Evolutionary conservation across 129 eudicot genomes (phyloP), one percentile per base, ranked within the genome.

Genomic region (Ambrosia trifida): DNA sequence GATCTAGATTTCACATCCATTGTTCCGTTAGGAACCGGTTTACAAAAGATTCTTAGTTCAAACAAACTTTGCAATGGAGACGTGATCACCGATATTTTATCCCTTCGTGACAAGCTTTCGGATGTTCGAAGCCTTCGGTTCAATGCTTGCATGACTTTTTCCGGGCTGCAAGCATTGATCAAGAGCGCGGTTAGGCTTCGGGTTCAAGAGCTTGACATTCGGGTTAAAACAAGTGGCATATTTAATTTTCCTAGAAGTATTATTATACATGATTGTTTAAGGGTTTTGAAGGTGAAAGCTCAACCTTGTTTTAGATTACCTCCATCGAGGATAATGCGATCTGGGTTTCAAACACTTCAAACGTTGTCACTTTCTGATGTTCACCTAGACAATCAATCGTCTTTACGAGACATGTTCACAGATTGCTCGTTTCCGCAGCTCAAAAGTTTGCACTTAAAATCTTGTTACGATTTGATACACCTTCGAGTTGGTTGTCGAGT

Each of bases 1-100:
- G 91, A 87, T 80, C 90, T 91, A 12, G 97, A 91, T 64, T 88
- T 91, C 79, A 85, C 95, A 52, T 73, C 85, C 40, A 7, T 81
- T 40, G 36, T 76, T 14, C 19, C 64, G 16, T 31, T 36, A 38
- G 35, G 45, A 19, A 49, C 20, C 20, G 57, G 53, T 20, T 4
- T 9, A 18, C 6, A 41, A 60, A 72, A 43, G 62, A 9, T 16
- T 51, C 18, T n/a, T 19, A 16, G 30, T 60, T 79, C 41, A 1
- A 73, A 35, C 31, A 74, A 78, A 1, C 67, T 76, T 12, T 4
- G 19, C 65, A 62, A 33, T 24, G 83, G 76, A 3, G 53, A 64
- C 3, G 76, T 63, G 61, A 68, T 87, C 40, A 78, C 70, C 50
- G 73, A 69, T 12, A 78, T 84, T 16, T 56, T 88, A 10, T 47